Evolutionary conservation across 1,139 yeast genomes (phyloP), one percentile per base, ranked within the genome.

Genomic region (Hemisphaericaspora xylanilytica): DNA sequence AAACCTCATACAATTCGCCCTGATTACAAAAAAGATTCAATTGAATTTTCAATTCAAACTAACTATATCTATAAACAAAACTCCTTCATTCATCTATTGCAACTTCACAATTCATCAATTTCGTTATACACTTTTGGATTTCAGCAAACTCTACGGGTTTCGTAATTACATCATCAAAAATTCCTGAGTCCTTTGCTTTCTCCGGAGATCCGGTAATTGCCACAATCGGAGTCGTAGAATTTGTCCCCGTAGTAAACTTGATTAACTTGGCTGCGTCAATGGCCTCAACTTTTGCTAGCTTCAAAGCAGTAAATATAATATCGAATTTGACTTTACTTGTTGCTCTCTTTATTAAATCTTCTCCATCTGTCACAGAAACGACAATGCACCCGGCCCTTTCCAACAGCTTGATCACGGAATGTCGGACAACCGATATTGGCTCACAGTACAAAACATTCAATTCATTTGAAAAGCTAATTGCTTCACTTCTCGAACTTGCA

Each of bases 281-380:
- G 2, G 88, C 84, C 39, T 74, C 80, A 26, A 86, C 70, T 48
- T 81, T 81, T 11, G 85, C 78, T 20, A 86, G 65, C 50, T 78
- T 78, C 44, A 85, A 70, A 2, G 92, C 92, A 0, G 95, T 81
- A 45, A 90, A 71, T 27, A 92, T 88, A 32, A 89, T 53, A 60
- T 90, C 97, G 64, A 88, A 92, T 51, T 79, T 81, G 18, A 88
- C 87, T 40, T 82, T 84, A 29, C 95, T 85, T 0, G 95, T 85
- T 5, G 92, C 89, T 41, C 94, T 65, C 43, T 95, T 73, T 11
- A 89, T 78, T 39, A 89, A 70, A 47, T 88, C 96, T 45, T 89
- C 92, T 1, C 95, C 96, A 46, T 83, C 81, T 0, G 81, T 69
- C 5, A 86, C 86, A 2, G 88, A 70, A 6, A 87, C 87, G 7